Conservation (phyloP, 306 rosid genomes). For the Begonia fuchsioides region DNA sequence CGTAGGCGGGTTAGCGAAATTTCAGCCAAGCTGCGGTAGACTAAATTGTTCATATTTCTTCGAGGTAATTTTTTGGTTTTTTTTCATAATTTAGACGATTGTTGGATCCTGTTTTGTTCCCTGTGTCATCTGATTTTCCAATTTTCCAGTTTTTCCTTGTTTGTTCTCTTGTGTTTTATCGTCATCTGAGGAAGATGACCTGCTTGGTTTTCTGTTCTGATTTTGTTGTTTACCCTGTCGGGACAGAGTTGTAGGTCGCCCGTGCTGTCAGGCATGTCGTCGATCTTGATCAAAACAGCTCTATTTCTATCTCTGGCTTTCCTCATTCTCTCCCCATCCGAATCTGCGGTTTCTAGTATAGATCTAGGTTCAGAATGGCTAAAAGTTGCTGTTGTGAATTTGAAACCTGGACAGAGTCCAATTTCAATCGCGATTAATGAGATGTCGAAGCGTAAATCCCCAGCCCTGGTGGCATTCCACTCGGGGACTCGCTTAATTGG, state of each 20-base stretch:
- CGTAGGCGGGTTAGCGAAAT: background rate
- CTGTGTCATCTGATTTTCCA: background rate
- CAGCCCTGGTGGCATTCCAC: conserved; percentile 65
- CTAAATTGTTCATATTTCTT: background rate
- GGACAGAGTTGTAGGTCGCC: conserved; percentile 23
- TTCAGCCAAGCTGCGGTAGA: background rate
- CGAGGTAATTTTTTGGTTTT: no score
- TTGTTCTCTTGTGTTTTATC: background rate
- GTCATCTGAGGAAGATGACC: background rate
- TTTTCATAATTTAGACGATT: no score
- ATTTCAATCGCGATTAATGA: conserved; percentile 85
- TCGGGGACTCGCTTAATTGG: conserved; percentile 68
- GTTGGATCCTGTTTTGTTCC: no score
- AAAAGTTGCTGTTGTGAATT: conserved; percentile 89
- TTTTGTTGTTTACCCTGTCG: conserved; percentile 9
- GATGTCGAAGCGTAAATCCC: conserved; percentile 94
- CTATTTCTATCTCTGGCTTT: conserved; percentile 20
- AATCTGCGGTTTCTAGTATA: conserved; percentile 80
- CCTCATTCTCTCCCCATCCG: conserved; percentile 40
- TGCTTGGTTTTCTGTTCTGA: background rate
- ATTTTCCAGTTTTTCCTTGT: background rate
- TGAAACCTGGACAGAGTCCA: conserved; percentile 85
- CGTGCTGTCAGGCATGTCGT: conserved; percentile 37
- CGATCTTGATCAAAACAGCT: conserved; percentile 31
- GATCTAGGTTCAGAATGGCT: conserved; percentile 93